phyloP scores from a whole-genome alignment of 2,329 filamentous ascomycete genomes.

The Penicillium griseofulvum region DNA sequence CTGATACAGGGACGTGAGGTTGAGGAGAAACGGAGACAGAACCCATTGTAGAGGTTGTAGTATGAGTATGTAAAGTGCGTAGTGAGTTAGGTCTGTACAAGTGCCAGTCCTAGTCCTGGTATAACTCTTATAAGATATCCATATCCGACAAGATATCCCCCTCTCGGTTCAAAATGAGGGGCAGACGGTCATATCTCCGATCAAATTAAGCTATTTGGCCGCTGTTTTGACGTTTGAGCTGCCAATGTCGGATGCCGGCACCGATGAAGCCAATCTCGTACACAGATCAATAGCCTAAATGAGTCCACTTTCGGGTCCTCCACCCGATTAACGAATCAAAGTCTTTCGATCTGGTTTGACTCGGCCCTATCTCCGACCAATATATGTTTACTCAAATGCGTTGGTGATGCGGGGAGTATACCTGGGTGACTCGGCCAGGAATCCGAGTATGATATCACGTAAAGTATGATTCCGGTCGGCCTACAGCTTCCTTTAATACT shows the following conservation, averaged over 20 bases:
- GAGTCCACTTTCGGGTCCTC: background rate
- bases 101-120: background rate
- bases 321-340: background rate
- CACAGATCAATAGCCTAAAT: background rate
- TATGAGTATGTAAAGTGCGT: background rate
- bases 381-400: background rate
- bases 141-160: background rate
- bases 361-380: background rate
- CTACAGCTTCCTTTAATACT: background rate
- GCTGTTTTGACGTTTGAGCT: background rate
- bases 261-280: background rate
- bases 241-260: background rate
- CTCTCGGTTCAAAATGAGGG: constrained; percentile 1
- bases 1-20: constrained; percentile 24
- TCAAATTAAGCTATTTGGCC: background rate
- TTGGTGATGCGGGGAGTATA: background rate
- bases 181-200: constrained; percentile 7
- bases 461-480: background rate
- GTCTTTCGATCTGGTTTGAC: background rate
- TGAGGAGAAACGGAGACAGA: constrained; percentile 13
- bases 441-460: background rate
- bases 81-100: background rate
- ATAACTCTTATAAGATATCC: background rate
- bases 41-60: constrained; percentile 11
- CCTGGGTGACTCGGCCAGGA: background rate